phyloP scores from a whole-genome alignment of 169 alveolate genomes.

The Theileria luwenshuni region DNA sequence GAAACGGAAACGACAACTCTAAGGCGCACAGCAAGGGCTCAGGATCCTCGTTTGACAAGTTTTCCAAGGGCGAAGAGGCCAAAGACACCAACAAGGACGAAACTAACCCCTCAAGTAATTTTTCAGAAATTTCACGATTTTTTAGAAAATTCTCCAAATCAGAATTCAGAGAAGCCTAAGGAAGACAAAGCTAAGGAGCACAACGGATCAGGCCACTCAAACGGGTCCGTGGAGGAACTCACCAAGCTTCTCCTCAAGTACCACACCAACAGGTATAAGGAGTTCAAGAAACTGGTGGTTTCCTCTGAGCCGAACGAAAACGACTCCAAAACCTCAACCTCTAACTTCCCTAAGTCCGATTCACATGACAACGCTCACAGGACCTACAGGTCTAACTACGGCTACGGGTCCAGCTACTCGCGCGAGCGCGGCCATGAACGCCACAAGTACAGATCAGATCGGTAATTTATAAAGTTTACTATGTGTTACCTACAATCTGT shows the following conservation, averaged over 20 bases:
- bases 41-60: conserved; percentile 6
- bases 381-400: conserved; percentile 11
- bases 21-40: conserved; percentile 15
- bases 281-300: neutral
- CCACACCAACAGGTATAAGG: conserved; percentile 21
- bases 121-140: too few species aligned
- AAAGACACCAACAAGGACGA: conserved; percentile 12
- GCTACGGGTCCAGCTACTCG: conserved; percentile 15
- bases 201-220: conserved; percentile 22
- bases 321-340: neutral
- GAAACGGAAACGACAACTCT: conserved; percentile 17
- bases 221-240: conserved; percentile 25
- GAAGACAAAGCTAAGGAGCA: conserved; percentile 8
- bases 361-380: neutral
- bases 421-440: conserved; percentile 14
- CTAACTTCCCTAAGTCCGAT: neutral
- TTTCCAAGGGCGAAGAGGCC: neutral
- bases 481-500: too few species aligned
- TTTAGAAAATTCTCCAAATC: neutral
- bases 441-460: conserved; percentile 9
- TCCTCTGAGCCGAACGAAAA: conserved; percentile 9
- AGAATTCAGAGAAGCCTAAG: neutral
- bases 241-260: conserved; percentile 23
- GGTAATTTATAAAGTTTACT: too few species aligned
- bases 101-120: neutral